Evolutionary conservation across 1,284 basidiomycete species (phyloP), one percentile per base, ranked within the genome.

Genomic region (Fomitiporia mediterranea): DNA sequence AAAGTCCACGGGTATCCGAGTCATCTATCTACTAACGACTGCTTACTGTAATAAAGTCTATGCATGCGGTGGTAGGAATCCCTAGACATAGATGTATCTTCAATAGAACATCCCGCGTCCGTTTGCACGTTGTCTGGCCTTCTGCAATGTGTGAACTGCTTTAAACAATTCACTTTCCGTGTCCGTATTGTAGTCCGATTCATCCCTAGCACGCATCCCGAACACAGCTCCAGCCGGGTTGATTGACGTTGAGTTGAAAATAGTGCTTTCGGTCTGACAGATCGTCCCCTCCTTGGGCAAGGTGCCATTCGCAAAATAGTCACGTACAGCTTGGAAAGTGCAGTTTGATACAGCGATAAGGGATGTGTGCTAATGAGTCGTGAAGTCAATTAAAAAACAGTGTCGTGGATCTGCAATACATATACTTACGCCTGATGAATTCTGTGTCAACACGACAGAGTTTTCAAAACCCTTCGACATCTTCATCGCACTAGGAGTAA

Each of bases 391-490:
- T 13, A 23, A 21, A 15, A 21, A 9, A 23, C n/a, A 50, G 6
- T n/a, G 32, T 4, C 23, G 27, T 21, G 9, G n/a, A 37, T 19
- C 34, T 15, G 27, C 48, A n/a, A 17, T 27, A 37, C 15, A 39
- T 21, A 11, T 7, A 49, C 60, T 30, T 49, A 64, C 64, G 1
- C 64, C 63, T 6, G 58, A 51, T 17, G 61, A 63, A 32, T 63
- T 60, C 47, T 65, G 63, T 1, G 56, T 60, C 3, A 65, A 53
- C 3, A 64, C 64, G 7, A 64, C 62, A n/a, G 64, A 60, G 32
- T 55, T 47, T 8, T 48, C 46, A 53, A 65, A 64, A 15, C 56
- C 61, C 19, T 52, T 50, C 6, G 60, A 51, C 51, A 65, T 61
- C 28, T 55, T 58, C 25, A 62, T 56, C 2, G 64, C 64, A 40